Conservation (phyloP, 495 filamentous ascomycete genomes). For the Lasiosphaeriaceae sp. region DNA sequence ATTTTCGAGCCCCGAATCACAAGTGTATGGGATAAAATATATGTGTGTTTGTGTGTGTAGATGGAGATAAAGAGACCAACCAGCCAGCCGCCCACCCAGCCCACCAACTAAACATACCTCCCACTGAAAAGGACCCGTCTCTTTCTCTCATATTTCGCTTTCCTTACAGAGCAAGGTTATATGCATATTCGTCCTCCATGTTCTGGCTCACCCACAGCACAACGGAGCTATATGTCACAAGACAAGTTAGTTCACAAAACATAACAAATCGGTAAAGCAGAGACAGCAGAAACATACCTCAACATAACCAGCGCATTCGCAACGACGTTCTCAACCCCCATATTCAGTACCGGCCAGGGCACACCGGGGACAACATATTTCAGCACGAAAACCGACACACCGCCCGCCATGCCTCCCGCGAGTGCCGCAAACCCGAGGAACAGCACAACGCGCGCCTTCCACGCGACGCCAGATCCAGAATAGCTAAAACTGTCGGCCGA, state of each 20-base stretch:
- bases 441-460: conserved; percentile 93
- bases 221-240: conserved; percentile 57
- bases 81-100: no score
- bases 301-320: conserved; percentile 84
- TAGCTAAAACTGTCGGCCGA: conserved; percentile 85
- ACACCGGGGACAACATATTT: conserved; percentile 83
- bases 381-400: conserved; percentile 83
- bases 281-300: conserved; percentile 53
- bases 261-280: neutral
- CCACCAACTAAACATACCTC: neutral
- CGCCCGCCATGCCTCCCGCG: conserved; percentile 90
- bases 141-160: neutral
- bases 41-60: no score
- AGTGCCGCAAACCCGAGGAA: conserved; percentile 94
- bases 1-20: no score
- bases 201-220: conserved; percentile 98
- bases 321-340: conserved; percentile 90
- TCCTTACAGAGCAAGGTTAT: conserved; percentile 79
- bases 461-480: conserved; percentile 79
- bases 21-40: no score
- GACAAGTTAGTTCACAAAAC: conserved; percentile 8
- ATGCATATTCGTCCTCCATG: conserved; percentile 98
- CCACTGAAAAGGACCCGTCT: neutral
- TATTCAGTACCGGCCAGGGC: conserved; percentile 78
- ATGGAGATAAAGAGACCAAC: no score